phyloP scores from a whole-genome alignment of 345 rosid species.

The Balakata baccata region DNA sequence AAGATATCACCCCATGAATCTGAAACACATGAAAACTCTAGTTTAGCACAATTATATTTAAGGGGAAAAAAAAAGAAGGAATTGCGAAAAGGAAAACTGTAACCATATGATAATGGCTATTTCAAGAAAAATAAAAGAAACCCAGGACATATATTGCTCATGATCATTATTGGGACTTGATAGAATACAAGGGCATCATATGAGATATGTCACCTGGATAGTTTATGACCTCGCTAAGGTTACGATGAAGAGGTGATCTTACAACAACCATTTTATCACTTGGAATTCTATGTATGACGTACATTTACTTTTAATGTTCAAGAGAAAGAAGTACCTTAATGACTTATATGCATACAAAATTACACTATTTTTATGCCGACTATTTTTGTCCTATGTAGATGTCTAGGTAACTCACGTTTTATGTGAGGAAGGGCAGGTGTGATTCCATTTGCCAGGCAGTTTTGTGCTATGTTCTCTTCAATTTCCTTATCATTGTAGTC shows the following conservation, averaged over 20 bases:
- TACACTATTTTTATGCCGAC: no score
- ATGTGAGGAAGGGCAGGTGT: conserved; percentile 71
- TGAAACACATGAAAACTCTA: conserved; percentile 24
- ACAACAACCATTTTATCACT: neutral
- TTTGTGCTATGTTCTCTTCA: conserved; percentile 82
- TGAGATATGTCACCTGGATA: neutral
- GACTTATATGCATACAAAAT: neutral
- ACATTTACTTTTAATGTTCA: neutral
- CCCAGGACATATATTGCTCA: neutral
- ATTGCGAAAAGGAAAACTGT: neutral
- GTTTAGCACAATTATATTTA: neutral
- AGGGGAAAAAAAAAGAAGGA: neutral
- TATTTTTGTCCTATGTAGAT: neutral
- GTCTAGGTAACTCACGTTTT: conserved; percentile 54
- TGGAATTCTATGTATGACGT: neutral
- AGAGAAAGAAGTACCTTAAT: neutral
- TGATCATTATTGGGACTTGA: no score
- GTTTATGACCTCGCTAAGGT: no score
- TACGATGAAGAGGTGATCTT: neutral
- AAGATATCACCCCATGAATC: conserved; percentile 96
- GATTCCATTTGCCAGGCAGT: conserved; percentile 71
- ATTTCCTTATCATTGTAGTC: conserved; percentile 84
- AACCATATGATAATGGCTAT: neutral
- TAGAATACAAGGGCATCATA: neutral
- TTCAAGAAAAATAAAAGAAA: conserved; percentile 4